Conservation (phyloP, 352 stramenopile species). For the Aphanomyces astaci region DNA sequence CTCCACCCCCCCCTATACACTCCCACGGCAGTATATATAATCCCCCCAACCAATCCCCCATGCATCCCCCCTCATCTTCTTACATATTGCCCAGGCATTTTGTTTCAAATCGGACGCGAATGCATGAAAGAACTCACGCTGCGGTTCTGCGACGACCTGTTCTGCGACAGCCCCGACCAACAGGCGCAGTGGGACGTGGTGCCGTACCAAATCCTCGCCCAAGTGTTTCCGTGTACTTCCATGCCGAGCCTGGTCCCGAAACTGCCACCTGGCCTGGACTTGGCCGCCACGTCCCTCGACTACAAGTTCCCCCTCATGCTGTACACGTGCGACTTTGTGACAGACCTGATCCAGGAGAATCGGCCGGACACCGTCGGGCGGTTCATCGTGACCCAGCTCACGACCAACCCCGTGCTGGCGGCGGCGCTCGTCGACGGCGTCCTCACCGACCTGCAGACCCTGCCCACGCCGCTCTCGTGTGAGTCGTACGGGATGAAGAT, state of each 20-base stretch:
- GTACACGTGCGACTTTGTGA: constrained; percentile 71
- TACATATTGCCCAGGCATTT: too few species aligned
- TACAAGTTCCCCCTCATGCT: constrained; percentile 59
- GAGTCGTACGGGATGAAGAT: constrained; percentile 69
- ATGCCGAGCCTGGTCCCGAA: constrained; percentile 28
- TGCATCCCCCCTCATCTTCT: too few species aligned
- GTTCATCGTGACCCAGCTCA: constrained; percentile 38
- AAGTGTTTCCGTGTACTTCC: constrained; percentile 37
- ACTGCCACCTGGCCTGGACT: constrained; percentile 12
- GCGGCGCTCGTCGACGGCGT: constrained; percentile 39
- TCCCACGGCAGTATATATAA: too few species aligned
- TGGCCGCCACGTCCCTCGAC: constrained; percentile 20
- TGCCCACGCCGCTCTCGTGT: constrained; percentile 58
- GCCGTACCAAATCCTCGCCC: constrained; percentile 37
- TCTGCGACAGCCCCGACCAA: constrained; percentile 37
- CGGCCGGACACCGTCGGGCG: constrained; percentile 49
- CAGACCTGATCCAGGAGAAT: constrained; percentile 65
- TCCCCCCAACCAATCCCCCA: too few species aligned
- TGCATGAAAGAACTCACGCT: constrained; percentile 53
- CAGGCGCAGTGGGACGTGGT: constrained; percentile 24
- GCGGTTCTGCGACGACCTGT: constrained; percentile 55
- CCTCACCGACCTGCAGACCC: constrained; percentile 34
- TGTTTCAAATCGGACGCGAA: constrained; percentile 17
- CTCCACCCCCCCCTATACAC: too few species aligned
- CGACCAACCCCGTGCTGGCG: constrained; percentile 29